Conservation (phyloP, 345 rosid species). For the Eucalyptus melliodora region DNA sequence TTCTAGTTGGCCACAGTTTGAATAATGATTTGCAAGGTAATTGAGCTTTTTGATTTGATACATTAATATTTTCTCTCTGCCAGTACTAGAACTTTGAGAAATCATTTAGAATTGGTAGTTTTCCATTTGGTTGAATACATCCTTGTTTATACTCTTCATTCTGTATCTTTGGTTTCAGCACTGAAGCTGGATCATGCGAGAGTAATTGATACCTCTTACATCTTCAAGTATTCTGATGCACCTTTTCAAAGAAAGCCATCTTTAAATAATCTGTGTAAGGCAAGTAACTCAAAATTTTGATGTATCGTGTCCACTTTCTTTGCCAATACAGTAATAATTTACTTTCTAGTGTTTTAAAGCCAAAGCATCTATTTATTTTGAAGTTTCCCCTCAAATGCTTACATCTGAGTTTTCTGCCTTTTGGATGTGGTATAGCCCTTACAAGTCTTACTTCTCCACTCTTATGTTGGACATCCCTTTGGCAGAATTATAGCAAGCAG, state of each 20-base stretch:
- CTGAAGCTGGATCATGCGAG: conserved; percentile 77
- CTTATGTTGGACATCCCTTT: not conserved
- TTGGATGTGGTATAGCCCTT: not conserved
- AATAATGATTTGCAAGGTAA: conserved; percentile 70
- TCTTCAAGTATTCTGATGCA: conserved; percentile 40
- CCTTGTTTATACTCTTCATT: not conserved
- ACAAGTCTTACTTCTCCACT: not conserved
- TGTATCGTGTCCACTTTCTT: not conserved
- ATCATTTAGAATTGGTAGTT: not conserved
- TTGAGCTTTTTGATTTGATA: not conserved
- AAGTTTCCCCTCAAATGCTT: not conserved
- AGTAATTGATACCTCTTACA: conserved; percentile 71
- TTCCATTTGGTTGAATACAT: not conserved
- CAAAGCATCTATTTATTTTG: not conserved
- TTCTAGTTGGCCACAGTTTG: conserved; percentile 80
- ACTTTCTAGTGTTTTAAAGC: not conserved
- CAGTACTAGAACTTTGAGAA: not conserved
- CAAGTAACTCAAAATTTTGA: conserved; percentile 4
- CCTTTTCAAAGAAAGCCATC: conserved; percentile 31
- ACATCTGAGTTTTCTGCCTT: not conserved
- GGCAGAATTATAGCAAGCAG: not conserved
- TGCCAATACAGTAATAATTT: not conserved
- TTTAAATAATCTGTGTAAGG: conserved; percentile 74
- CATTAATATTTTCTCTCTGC: not conserved
- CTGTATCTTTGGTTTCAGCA: conserved; percentile 27